phyloP scores from a whole-genome alignment of 116 monocot species.

The Zostera marina region DNA sequence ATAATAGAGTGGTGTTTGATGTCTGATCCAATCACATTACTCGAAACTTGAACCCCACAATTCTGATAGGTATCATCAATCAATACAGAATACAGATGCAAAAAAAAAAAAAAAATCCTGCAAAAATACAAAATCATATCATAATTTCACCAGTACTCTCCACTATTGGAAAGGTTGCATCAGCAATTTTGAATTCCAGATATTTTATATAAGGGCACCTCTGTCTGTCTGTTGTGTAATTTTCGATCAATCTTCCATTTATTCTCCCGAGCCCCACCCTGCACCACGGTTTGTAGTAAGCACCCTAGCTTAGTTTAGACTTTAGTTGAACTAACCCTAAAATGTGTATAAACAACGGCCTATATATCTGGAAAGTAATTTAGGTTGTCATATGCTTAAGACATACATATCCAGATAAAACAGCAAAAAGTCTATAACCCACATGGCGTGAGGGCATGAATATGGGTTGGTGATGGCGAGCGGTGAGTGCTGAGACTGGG shows the following conservation, averaged over 20 bases:
- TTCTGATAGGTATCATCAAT: slow-evolving; percentile 2
- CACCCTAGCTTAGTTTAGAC: too few species aligned
- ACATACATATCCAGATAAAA: slow-evolving; percentile 3
- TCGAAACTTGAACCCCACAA: slow-evolving; percentile 20
- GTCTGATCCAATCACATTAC: slow-evolving; percentile 16
- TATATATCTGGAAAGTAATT: slow-evolving; percentile 1
- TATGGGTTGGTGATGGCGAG: neutral
- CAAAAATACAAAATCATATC: slow-evolving; percentile 17
- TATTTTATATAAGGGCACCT: too few species aligned
- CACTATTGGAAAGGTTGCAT: neutral
- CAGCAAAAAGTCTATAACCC: neutral
- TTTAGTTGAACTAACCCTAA: too few species aligned
- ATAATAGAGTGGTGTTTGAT: neutral
- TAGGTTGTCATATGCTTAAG: neutral
- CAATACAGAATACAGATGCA: slow-evolving; percentile 15
- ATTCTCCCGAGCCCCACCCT: neutral
- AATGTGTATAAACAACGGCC: too few species aligned
- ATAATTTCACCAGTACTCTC: slow-evolving; percentile 13
- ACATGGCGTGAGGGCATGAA: neutral
- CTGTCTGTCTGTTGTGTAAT: neutral
- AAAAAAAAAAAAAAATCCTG: slow-evolving; percentile 19
- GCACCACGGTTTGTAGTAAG: neutral
- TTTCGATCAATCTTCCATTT: slow-evolving; percentile 2
- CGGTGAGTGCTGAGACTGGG: neutral
- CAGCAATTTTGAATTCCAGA: too few species aligned